phyloP scores from a whole-genome alignment of 129 eudicot genomes.

The Centaurea solstitialis region DNA sequence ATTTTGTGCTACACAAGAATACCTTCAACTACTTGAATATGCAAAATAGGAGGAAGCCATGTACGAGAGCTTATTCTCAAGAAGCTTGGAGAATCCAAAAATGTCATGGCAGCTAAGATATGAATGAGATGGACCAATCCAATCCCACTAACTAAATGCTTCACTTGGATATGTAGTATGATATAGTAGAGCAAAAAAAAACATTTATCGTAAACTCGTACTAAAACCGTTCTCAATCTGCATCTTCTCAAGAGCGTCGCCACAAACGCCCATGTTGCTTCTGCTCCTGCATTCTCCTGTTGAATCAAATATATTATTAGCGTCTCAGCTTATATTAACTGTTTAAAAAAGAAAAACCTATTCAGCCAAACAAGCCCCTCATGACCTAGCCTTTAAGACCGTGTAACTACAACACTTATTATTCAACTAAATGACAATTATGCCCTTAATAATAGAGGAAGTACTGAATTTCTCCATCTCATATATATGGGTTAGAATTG shows the following conservation, averaged over 20 bases:
- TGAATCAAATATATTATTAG: constrained; percentile 17
- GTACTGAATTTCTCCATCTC: too few species aligned
- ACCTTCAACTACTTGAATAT: constrained; percentile 2
- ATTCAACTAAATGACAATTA: too few species aligned
- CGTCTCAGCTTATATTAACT: neutral
- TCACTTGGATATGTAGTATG: neutral
- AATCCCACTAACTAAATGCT: constrained; percentile 11
- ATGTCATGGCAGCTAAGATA: constrained; percentile 8
- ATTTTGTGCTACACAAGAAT: constrained; percentile 9
- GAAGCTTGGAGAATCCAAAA: constrained; percentile 19
- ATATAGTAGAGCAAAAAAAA: neutral
- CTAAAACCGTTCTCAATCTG: neutral
- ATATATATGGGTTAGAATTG: too few species aligned
- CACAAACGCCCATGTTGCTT: constrained; percentile 64
- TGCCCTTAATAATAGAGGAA: too few species aligned
- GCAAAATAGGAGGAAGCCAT: constrained; percentile 17
- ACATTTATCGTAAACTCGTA: neutral
- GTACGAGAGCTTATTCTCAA: constrained; percentile 28
- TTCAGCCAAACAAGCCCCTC: neutral
- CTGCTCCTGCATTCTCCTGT: constrained; percentile 59
- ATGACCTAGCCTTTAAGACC: neutral
- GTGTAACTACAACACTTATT: neutral
- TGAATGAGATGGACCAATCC: constrained; percentile 16
- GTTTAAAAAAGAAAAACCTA: neutral
- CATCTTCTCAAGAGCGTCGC: constrained; percentile 36